Conservation (phyloP, 345 rosid genomes). For the Anastatica hierochuntica region DNA sequence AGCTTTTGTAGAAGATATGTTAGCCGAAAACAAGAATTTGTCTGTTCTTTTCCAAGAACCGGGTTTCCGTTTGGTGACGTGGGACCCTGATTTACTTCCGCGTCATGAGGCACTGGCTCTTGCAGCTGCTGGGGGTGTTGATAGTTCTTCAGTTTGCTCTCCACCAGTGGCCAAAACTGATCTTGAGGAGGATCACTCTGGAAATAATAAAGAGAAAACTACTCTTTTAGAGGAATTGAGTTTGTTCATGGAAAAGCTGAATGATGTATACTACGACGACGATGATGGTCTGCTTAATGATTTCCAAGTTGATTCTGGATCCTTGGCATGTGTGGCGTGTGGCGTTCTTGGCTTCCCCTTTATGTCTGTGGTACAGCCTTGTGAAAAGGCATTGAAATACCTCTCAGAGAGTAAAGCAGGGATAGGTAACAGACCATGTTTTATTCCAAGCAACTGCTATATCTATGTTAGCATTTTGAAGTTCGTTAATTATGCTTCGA, state of each 20-base stretch:
- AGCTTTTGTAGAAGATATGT: constrained; percentile 83
- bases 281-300: constrained; percentile 67
- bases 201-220: constrained; percentile 26
- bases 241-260: constrained; percentile 70
- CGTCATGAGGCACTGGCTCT: constrained; percentile 43
- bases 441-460: no score
- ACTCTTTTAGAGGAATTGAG: constrained; percentile 70
- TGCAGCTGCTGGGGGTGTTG: constrained; percentile 20
- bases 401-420: constrained; percentile 4
- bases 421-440: constrained; percentile 12
- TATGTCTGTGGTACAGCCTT: constrained; percentile 88
- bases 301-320: constrained; percentile 87
- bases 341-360: constrained; percentile 99
- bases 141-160: constrained; percentile 21
- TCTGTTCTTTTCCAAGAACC: constrained; percentile 50
- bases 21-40: constrained; percentile 53
- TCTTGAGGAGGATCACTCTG: constrained; percentile 25
- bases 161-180: constrained; percentile 28
- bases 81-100: constrained; percentile 83
- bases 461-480: constrained; percentile 1
- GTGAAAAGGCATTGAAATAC: constrained; percentile 34
- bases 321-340: constrained; percentile 87
- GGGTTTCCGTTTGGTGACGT: constrained; percentile 39
- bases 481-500: neutral
- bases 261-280: constrained; percentile 48